These are phyloP conservation scores for Thermothielavioides terrestris DNA, from an alignment of 495 filamentous ascomycete genomes.

Conservation along the genomic window DNA sequence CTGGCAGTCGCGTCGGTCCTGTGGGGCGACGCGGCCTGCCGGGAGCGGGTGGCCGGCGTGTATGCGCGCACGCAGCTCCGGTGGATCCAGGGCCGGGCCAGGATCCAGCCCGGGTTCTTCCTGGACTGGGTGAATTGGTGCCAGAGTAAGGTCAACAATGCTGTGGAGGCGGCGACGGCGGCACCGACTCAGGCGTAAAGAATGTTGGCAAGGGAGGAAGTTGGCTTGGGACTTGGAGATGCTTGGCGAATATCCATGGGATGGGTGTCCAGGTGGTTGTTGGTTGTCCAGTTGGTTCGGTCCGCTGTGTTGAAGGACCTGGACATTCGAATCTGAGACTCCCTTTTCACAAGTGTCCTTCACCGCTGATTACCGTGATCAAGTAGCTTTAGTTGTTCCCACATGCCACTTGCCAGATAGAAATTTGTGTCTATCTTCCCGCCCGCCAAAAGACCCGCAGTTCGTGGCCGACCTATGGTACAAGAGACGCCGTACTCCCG, in stretches of 20 bases:
- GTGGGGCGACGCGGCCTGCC: slow-evolving; percentile 28
- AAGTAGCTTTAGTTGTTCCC: background rate
- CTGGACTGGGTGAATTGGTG: slow-evolving; percentile 51
- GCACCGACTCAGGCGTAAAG: slow-evolving; percentile 6
- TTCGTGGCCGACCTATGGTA: slow-evolving; percentile 6
- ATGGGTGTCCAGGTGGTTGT: background rate
- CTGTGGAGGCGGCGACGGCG: slow-evolving; percentile 4
- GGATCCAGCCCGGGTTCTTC: slow-evolving; percentile 44
- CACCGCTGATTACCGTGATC: background rate
- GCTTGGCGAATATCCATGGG: background rate
- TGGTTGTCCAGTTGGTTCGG: no score
- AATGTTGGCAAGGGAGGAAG: background rate
- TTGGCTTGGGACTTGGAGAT: background rate
- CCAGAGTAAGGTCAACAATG: slow-evolving; percentile 37
- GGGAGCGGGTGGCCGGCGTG: slow-evolving; percentile 20
- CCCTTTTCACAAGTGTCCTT: no score
- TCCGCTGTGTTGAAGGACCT: no score
- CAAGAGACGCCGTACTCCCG: slow-evolving; percentile 9
- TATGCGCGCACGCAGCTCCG: slow-evolving; percentile 39
- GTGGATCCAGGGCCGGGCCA: slow-evolving; percentile 37
- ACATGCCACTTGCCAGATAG: slow-evolving; percentile 4
- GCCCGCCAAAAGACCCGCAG: background rate
- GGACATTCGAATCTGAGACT: no score
- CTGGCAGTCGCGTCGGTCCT: slow-evolving; percentile 40
- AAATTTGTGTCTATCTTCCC: slow-evolving; percentile 7